Evolutionary conservation across 192 early-diverging fungal genomes (phyloP), one percentile per base, ranked within the genome.

Genomic region (Coemansia sp.): DNA sequence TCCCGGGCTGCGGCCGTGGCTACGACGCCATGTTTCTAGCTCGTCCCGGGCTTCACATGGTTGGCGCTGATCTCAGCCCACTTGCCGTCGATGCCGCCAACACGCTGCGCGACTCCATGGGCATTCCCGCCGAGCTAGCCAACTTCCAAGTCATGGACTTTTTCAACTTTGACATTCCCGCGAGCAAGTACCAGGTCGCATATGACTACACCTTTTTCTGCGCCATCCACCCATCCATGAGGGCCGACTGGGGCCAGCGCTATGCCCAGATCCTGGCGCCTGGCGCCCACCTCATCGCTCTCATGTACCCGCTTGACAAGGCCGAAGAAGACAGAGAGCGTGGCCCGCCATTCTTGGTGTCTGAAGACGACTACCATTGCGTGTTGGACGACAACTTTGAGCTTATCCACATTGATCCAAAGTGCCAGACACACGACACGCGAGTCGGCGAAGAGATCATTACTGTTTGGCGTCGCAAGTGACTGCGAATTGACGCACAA

Each of bases 121-220:
- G 62, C 0, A 38, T 74, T 54, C 58, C 86, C 1, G 54, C 68
- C 41, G 65, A 77, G 20, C 61, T 82, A 17, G 89, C 74, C 25
- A 75, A 74, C 54, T 93, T 92, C 62, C 59, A 79, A 14, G 59
- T 51, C 1, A 85, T 74, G 54, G 90, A 95, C 71, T 95, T 95
- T 76, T 95, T 91, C 75, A 80, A 79, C 17, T 92, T 90, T 71
- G 65, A 79, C 1, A 68, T 76, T 1, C 85, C 87, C 10, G 62
- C 61, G 2, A 81, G 64, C 35, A 84, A 84, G 54, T 95, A 86
- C 82, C 86, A 90, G 51, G 78, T 96, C 15, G 84, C 93, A 4
- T 94, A 88, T 49, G 94, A 96, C 74, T 93, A 94, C 70, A 94
- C 93, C 82, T 96, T 96, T 71, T 83, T 94, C 36, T 94, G 93